phyloP scores from a whole-genome alignment of 2,329 filamentous ascomycete species.

The Aspergillus sojae region DNA sequence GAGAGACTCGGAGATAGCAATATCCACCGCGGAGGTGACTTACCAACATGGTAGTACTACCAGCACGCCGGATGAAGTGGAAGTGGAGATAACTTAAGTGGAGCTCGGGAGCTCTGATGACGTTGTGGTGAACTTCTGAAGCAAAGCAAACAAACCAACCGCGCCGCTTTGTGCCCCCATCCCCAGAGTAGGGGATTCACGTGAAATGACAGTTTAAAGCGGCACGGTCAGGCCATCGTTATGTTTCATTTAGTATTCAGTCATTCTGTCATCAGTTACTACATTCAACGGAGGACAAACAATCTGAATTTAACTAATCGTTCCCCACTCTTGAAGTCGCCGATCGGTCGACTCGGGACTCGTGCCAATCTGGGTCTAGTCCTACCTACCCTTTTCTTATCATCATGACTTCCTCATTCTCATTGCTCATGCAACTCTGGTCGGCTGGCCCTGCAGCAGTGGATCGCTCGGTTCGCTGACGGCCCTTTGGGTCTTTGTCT shows the following conservation, averaged over 20 bases:
- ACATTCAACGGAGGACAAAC: neutral
- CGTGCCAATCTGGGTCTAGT: neutral
- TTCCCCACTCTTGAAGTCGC: neutral
- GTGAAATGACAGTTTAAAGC: neutral
- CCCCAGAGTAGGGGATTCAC: no score
- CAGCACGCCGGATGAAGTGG: neutral
- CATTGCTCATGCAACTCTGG: conserved; percentile 1
- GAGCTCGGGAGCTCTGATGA: neutral
- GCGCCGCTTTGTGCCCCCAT: neutral
- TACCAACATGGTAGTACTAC: neutral
- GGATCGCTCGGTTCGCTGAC: neutral
- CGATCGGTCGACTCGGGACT: conserved; percentile 2
- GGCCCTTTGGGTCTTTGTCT: neutral
- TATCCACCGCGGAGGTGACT: neutral
- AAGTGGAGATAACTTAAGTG: neutral
- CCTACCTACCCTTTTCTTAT: neutral
- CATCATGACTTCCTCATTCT: conserved; percentile 1
- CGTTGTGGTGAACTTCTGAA: neutral
- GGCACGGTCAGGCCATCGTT: neutral
- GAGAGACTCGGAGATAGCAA: neutral
- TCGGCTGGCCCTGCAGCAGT: neutral
- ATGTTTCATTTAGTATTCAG: neutral
- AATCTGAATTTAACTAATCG: neutral
- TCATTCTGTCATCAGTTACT: neutral
- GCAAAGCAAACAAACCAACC: neutral